These are phyloP conservation scores for Lyophyllum semitale DNA, from an alignment of 768 basidiomycete genomes.

Conservation along the genomic window DNA sequence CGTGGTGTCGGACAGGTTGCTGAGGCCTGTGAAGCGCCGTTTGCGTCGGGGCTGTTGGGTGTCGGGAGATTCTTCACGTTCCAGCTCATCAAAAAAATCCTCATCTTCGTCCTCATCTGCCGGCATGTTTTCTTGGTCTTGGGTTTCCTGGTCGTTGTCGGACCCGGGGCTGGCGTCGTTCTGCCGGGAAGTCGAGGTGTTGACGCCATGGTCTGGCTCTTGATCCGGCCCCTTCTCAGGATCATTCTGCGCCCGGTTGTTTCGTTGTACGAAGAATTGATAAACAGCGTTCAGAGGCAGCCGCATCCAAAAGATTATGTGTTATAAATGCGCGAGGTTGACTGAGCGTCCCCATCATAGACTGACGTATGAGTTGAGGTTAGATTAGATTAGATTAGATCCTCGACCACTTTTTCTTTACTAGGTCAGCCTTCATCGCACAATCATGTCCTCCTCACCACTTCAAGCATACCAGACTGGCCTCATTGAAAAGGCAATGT, in stretches of 20 bases:
- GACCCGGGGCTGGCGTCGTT: neutral
- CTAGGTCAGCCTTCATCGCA: neutral
- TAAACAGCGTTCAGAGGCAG: conserved; percentile 13
- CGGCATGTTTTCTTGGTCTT: conserved; percentile 2
- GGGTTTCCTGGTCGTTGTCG: neutral
- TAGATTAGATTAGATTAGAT: conserved; percentile 1
- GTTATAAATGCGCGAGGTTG: neutral
- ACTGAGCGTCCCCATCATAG: too few species aligned
- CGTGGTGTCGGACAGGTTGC: neutral
- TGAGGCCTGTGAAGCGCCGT: conserved; percentile 3
- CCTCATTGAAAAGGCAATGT: conserved; percentile 69
- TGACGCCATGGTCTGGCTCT: neutral
- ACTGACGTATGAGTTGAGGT: neutral
- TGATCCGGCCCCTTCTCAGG: conserved; percentile 16
- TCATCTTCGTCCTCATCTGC: conserved; percentile 8
- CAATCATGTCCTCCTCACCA: conserved; percentile 14
- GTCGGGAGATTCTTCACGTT: conserved; percentile 13
- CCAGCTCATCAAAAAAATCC: conserved; percentile 15
- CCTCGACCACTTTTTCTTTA: neutral
- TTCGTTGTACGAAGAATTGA: conserved; percentile 13
- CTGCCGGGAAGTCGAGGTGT: neutral
- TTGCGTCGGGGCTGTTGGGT: neutral
- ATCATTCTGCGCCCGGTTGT: conserved; percentile 8
- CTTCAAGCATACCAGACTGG: conserved; percentile 58
- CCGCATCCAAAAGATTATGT: conserved; percentile 4